Percentiles rank a stretch among this genome's conserved stretches.
These are phyloP conservation scores for Lanmaoa pseudosensibilis DNA, from an alignment of 768 basidiomycete species.

Conservation along the genomic window DNA sequence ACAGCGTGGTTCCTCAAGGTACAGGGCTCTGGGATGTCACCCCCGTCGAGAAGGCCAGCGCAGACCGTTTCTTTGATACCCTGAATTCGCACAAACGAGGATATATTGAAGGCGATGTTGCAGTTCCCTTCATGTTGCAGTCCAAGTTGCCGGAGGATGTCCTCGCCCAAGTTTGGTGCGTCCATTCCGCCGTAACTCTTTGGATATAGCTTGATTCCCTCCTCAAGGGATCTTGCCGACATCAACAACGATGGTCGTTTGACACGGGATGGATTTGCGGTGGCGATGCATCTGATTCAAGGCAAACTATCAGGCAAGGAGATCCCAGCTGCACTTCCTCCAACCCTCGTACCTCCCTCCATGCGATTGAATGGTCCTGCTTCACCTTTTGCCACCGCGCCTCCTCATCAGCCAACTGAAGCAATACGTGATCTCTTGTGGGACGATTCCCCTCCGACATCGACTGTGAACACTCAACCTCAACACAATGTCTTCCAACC, in stretches of 20 bases:
- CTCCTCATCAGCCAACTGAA: constrained; percentile 37
- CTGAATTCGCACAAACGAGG: constrained; percentile 76
- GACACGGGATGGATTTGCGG: constrained; percentile 90
- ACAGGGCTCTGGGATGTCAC: constrained; percentile 78
- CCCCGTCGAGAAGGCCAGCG: constrained; percentile 68
- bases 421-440: constrained; percentile 48
- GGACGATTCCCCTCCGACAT: constrained; percentile 52
- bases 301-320: constrained; percentile 78
- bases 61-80: constrained; percentile 79
- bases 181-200: constrained; percentile 6
- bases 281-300: constrained; percentile 93
- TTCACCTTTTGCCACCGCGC: constrained; percentile 40
- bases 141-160: constrained; percentile 79
- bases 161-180: constrained; percentile 91
- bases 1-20: constrained; percentile 27
- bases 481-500: constrained; percentile 29
- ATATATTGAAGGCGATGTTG: constrained; percentile 89
- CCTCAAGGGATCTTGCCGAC: constrained; percentile 86
- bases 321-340: constrained; percentile 69
- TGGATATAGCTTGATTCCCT: constrained; percentile 1
- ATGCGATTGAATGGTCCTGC: constrained; percentile 49
- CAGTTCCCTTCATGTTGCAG: constrained; percentile 93
- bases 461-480: constrained; percentile 41
- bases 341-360: constrained; percentile 78
- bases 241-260: constrained; percentile 84